phyloP scores from a whole-genome alignment of 495 filamentous ascomycete genomes.

The Margaritispora aquatica region DNA sequence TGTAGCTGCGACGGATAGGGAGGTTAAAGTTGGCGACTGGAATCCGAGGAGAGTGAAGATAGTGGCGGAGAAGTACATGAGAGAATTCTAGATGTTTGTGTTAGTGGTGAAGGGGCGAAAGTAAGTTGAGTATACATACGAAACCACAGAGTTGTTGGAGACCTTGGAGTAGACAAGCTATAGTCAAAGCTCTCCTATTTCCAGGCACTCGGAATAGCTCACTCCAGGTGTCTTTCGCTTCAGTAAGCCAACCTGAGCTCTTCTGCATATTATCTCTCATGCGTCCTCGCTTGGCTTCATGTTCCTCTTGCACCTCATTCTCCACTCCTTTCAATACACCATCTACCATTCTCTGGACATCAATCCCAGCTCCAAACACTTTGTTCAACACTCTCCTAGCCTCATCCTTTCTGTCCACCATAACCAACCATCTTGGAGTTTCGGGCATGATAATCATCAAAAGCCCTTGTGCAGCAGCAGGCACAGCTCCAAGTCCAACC shows the following conservation, averaged over 20 bases:
- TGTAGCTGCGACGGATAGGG: conserved; percentile 73
- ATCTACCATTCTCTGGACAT: conserved; percentile 41
- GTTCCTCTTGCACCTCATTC: conserved; percentile 62
- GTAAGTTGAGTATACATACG: conserved; percentile 35
- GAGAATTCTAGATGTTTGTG: conserved; percentile 55
- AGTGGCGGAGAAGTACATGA: conserved; percentile 95
- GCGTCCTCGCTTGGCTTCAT: conserved; percentile 36
- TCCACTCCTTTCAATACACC: conserved; percentile 58
- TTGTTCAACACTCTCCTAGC: conserved; percentile 58
- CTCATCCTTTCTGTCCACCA: conserved; percentile 48
- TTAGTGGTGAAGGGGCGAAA: not conserved
- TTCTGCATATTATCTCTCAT: conserved; percentile 21
- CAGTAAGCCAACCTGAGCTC: conserved; percentile 15
- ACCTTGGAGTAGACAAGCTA: conserved; percentile 80
- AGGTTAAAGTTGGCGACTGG: conserved; percentile 70
- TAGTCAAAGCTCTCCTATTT: conserved; percentile 71
- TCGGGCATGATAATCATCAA: conserved; percentile 70
- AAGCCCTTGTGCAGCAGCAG: conserved; percentile 63
- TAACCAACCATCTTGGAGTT: conserved; percentile 80
- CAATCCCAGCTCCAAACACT: conserved; percentile 52
- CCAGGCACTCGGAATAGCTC: conserved; percentile 54
- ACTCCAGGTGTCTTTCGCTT: conserved; percentile 38
- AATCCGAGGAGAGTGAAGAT: conserved; percentile 82
- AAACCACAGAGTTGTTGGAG: conserved; percentile 91
- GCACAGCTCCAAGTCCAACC: conserved; percentile 77